phyloP scores from a whole-genome alignment of 768 basidiomycete genomes.

The Lactarius hatsudake region DNA sequence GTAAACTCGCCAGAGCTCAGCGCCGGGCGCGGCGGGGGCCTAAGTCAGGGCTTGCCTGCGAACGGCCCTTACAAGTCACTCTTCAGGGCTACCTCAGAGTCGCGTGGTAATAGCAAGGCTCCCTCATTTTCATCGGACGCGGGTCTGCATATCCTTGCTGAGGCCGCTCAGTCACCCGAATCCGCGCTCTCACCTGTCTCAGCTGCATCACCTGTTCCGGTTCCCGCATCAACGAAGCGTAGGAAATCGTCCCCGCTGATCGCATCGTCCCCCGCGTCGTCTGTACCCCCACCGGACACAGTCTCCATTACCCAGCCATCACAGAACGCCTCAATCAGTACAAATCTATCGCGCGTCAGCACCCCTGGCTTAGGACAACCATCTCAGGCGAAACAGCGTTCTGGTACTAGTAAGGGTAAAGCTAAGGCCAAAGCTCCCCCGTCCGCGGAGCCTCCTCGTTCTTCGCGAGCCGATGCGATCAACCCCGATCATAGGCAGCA shows the following conservation, averaged over 20 bases:
- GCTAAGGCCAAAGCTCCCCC: neutral
- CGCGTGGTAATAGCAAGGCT: constrained; percentile 5
- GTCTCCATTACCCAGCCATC: neutral
- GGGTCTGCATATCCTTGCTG: constrained; percentile 18
- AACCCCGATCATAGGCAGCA: neutral
- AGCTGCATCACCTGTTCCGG: neutral
- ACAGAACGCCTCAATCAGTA: neutral
- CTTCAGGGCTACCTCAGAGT: constrained; percentile 20
- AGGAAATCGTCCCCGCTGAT: constrained; percentile 15
- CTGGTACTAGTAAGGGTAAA: neutral
- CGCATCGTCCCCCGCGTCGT: constrained; percentile 3
- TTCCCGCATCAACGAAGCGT: constrained; percentile 4
- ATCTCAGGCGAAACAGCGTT: constrained; percentile 1
- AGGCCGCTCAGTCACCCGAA: constrained; percentile 20
- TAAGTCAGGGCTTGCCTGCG: constrained; percentile 18
- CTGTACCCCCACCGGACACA: neutral
- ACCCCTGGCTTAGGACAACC: neutral
- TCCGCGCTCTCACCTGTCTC: constrained; percentile 16
- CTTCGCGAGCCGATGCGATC: neutral
- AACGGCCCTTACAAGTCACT: constrained; percentile 24
- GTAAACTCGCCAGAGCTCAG: constrained; percentile 25
- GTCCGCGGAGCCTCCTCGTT: neutral
- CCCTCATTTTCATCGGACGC: neutral
- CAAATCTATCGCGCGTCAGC: neutral
- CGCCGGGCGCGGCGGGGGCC: constrained; percentile 17